A percentile compares a stretch with the other conserved stretches of the same genome.
phyloP scores from a whole-genome alignment of 2,329 filamentous ascomycete genomes.

The Fusarium armeniacum region DNA sequence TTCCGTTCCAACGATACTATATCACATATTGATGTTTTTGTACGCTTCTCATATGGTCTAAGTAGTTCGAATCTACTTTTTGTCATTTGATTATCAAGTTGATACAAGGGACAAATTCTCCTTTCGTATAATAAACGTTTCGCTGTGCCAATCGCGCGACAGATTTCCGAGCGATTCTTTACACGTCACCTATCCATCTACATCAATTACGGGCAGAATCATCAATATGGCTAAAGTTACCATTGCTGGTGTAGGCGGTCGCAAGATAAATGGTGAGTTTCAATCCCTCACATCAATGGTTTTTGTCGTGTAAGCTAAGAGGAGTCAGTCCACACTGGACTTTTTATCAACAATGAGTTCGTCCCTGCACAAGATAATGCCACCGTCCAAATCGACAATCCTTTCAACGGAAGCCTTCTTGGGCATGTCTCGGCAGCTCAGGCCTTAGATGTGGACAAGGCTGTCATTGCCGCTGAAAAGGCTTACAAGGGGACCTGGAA shows the following conservation, averaged over 20 bases:
- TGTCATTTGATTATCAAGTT: fast-evolving
- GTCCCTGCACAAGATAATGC: conserved; percentile 8
- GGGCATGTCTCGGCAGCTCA: conserved; percentile 19
- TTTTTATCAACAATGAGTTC: neutral
- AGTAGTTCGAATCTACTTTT: neutral
- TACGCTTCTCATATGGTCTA: neutral
- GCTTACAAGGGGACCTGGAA: conserved; percentile 65
- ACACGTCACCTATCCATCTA: neutral
- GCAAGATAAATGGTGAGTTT: neutral
- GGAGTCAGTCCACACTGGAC: neutral
- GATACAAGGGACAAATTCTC: neutral
- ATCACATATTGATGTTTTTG: neutral
- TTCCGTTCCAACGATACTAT: neutral
- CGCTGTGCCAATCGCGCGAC: neutral
- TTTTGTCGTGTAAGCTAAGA: neutral
- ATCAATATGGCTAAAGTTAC: neutral
- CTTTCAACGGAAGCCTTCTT: conserved; percentile 1
- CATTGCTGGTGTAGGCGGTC: neutral
- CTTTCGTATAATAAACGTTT: neutral
- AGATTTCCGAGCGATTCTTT: neutral
- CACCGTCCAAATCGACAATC: conserved; percentile 16
- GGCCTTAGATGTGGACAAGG: conserved; percentile 72
- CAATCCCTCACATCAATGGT: fast-evolving
- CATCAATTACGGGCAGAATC: neutral
- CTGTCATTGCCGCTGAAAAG: conserved; percentile 82